Base-by-base conservation (phyloP, 2,329 filamentous ascomycete species). In the Neonectria neomacrospora region DNA sequence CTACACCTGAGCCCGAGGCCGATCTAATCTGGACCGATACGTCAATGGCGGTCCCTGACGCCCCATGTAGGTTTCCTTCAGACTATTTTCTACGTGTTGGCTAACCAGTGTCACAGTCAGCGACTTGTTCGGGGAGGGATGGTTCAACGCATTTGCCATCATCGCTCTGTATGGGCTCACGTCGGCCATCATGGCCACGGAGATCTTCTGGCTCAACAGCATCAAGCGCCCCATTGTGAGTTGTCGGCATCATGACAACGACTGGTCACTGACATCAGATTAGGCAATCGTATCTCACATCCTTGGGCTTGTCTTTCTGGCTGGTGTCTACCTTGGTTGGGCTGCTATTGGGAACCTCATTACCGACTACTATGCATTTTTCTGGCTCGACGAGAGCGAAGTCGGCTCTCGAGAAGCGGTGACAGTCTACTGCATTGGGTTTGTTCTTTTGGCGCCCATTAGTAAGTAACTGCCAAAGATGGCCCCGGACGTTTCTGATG, bases 121-220 rank as follows among this genome's bases (percentile, higher is more conserved):
- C 63, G 81, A 83, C 34, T 69, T 85, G 8, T 82, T 85, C 57
- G 81, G 81, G 1, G 75, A 83, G 42, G 82, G 80, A 37, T 83
- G 80, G 76, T 82, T 85, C 73, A 79, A 80, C 63, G 63, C 78
- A 2, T 86, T 83, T 67, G 77, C 78, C 62, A 76, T 85, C 50
- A 68, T 84, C 69, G 84, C 83, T 53, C 65, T 86, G 45, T 83
- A 81, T 70, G 77, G 73, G 9, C 73, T 82, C 58, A 79, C 80
- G 3, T 79, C 82, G 4, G 52, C 79, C 32, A 75, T 85, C 63
- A 83, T 81, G 66, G 65, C 80, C 9, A 59, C 81, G 32, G 85
- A 86, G 75, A 79, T 82, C 0, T 60, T 83, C 34, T 76, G 79
- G 60, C 77, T 86, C 75, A 86, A 86, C 74, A 86, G 83, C 71